Base-by-base conservation (phyloP, 352 stramenopile genomes). In the Plasmopara muralis region DNA sequence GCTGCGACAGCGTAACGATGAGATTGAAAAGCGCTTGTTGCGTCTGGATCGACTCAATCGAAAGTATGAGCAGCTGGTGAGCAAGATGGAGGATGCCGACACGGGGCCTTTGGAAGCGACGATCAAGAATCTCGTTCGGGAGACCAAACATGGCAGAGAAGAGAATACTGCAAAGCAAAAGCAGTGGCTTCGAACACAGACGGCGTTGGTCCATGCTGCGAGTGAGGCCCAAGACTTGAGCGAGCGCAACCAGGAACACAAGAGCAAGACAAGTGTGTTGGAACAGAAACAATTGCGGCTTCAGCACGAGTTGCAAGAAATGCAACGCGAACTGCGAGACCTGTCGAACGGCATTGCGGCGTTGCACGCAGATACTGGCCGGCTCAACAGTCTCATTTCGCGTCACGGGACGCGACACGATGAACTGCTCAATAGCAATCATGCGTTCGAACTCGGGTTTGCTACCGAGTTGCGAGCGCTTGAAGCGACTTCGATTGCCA, bases 21-120 rank as follows among this genome's bases (percentile, higher is more conserved):
- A 98, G 55, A 97, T 98, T 16, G 95, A 98, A 53, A 98, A 98
- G 68, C 97, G 98, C 55, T 96, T 96, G 72, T 79, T 93, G 50
- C 77, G 85, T 0, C 70, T 98, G 7, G 91, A 97, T 59, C 73
- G 86, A 4, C 72, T 98, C 7, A 98, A 98, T 72, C 85, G 93
- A 30, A 97, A 98, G 60, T 97, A 97, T 55, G 89, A 98, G 57
- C 85, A 94, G 58, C 77, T 97, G 39, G 52, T 93, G 35, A 85
- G 85, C 34, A 88, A 89, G 53, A 74, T 93, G 52, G 87, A 95
- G 28, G 85, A 95, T 59, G 87, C 95, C 43, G 84, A 93, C 58
- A 89, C 94, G n/a, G 95, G 93, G 7, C 95, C 93, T 3, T 70
- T 98, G 12, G 91, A 98, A 55, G 86, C 85, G 2, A 96, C 83